phyloP scores from a whole-genome alignment of 1,284 basidiomycete species.

The Xerocomus cyaneibrunnescens region DNA sequence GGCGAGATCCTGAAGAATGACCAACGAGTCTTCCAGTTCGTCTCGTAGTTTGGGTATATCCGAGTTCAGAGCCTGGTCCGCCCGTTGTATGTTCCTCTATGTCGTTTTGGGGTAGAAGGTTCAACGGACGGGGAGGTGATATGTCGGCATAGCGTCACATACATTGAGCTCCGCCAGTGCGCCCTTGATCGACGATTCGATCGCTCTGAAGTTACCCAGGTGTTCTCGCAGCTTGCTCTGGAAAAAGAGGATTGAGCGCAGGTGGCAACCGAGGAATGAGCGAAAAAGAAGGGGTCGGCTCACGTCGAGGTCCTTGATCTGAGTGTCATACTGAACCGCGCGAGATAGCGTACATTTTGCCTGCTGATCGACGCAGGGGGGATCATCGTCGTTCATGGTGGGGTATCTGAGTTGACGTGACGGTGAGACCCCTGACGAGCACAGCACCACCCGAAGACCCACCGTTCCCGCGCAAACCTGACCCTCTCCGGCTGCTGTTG shows the following conservation, averaged over 20 bases:
- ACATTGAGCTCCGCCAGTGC: conserved; percentile 59
- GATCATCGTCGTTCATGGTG: conserved; percentile 8
- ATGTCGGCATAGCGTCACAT: conserved; percentile 4
- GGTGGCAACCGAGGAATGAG: neutral
- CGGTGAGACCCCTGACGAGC: conserved; percentile 12
- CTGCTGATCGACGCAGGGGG: conserved; percentile 39
- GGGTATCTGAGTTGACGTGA: conserved; percentile 6
- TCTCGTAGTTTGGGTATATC: conserved; percentile 60
- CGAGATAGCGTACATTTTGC: conserved; percentile 51
- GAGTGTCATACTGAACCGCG: conserved; percentile 54
- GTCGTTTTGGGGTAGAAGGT: neutral
- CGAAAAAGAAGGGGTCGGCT: conserved; percentile 10
- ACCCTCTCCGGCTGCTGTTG: conserved; percentile 1
- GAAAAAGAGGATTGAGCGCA: neutral
- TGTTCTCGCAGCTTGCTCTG: conserved; percentile 64
- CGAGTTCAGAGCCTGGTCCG: conserved; percentile 51
- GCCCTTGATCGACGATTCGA: conserved; percentile 65
- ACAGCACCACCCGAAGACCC: conserved; percentile 5
- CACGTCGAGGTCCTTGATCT: conserved; percentile 72
- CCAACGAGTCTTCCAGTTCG: conserved; percentile 57
- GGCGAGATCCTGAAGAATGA: conserved; percentile 51
- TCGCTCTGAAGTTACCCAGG: conserved; percentile 67
- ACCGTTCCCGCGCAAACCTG: conserved; percentile 9
- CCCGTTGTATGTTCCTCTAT: conserved; percentile 57
- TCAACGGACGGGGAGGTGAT: neutral